Percentiles rank a stretch among this genome's conserved stretches.
Evolutionary conservation across 306 rosid species (phyloP).

Genomic region (Benincasa hispida): DNA sequence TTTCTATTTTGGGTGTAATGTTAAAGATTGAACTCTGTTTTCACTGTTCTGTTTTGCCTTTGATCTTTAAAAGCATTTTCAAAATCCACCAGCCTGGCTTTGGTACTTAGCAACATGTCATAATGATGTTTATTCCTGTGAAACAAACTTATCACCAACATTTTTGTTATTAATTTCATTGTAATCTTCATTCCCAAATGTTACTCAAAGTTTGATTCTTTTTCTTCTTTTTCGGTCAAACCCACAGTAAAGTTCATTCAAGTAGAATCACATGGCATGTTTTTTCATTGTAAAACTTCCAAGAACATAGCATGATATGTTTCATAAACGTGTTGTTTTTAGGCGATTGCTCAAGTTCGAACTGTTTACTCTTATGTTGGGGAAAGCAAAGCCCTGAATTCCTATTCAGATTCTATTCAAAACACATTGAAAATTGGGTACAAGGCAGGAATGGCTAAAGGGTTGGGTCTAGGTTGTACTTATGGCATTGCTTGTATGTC

Average conservation of each 20-base stretch:
- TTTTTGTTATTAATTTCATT: constrained; percentile 5
- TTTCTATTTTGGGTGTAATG: neutral
- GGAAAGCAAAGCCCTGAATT: constrained; percentile 87
- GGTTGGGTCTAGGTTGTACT: constrained; percentile 95
- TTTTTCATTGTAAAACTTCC: neutral
- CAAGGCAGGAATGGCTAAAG: constrained; percentile 98
- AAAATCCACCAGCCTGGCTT: neutral
- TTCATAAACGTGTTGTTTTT: neutral
- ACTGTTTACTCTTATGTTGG: constrained; percentile 95
- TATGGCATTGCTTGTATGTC: constrained; percentile 99
- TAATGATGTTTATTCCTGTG: constrained; percentile 24
- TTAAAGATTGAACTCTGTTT: neutral
- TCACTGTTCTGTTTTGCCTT: neutral
- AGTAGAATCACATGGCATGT: neutral
- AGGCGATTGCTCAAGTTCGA: constrained; percentile 94
- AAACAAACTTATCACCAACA: constrained; percentile 5
- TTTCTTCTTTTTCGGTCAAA: neutral
- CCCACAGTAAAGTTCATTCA: neutral
- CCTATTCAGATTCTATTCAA: constrained; percentile 92
- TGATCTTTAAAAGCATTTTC: neutral
- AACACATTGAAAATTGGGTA: constrained; percentile 89
- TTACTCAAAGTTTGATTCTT: neutral
- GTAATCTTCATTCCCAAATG: neutral
- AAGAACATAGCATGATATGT: neutral
- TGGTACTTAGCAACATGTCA: neutral